Evolutionary conservation across 208 protist genomes (phyloP).

Genomic region (Wallacemonas sp.): DNA sequence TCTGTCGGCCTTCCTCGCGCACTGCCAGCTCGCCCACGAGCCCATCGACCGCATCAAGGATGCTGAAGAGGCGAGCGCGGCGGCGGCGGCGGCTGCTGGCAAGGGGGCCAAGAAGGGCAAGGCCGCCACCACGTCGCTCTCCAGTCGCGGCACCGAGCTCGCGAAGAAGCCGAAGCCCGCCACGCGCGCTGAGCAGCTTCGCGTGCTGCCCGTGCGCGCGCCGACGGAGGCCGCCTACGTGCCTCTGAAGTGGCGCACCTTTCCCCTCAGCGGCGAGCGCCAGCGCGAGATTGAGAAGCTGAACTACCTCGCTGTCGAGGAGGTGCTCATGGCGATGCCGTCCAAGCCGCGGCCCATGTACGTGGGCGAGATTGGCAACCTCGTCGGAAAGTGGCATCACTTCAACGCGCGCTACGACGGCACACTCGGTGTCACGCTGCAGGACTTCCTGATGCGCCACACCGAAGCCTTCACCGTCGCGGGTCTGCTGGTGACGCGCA

Average conservation of each 20-base stretch:
- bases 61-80: constrained; percentile 16
- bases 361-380: constrained; percentile 83
- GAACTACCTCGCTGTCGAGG: constrained; percentile 60
- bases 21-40: constrained; percentile 55
- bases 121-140: constrained; percentile 18
- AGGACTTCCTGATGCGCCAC: constrained; percentile 71
- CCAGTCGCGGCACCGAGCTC: constrained; percentile 21
- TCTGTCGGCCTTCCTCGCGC: constrained; percentile 54
- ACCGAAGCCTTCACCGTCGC: constrained; percentile 69
- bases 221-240: constrained; percentile 24
- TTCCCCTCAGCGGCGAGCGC: constrained; percentile 61
- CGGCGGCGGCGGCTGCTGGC: too few relatives aligned
- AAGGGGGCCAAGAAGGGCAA: neutral
- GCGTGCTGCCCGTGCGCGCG: constrained; percentile 50
- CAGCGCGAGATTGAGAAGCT: constrained; percentile 46
- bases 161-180: neutral
- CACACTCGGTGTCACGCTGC: constrained; percentile 66
- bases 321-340: constrained; percentile 89
- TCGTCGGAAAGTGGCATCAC: constrained; percentile 83
- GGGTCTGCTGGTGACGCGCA: constrained; percentile 72
- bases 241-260: constrained; percentile 43
- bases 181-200: constrained; percentile 34
- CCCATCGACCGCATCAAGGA: constrained; percentile 33
- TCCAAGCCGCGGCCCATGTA: constrained; percentile 75
- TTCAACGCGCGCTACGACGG: constrained; percentile 87